Conservation (phyloP, 768 basidiomycete genomes). For the Boletus eberwhitei region DNA sequence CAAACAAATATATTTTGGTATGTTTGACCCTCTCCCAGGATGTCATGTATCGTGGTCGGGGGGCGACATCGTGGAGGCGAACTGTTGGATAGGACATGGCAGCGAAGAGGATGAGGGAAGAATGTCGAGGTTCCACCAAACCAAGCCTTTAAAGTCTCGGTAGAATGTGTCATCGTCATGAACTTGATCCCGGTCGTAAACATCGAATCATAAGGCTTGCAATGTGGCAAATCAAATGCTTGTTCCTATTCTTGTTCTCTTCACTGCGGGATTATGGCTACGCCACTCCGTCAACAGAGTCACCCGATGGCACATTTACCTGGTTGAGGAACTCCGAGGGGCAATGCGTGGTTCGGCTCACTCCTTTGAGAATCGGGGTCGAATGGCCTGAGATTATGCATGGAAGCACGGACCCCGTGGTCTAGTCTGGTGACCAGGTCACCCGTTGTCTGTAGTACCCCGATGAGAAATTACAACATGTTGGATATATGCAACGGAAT, state of each 20-base stretch:
- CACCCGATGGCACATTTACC: neutral
- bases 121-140: neutral
- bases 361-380: too few relatives aligned
- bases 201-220: neutral
- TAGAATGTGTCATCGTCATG: neutral
- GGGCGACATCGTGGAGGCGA: constrained; percentile 41
- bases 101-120: neutral
- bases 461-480: too few relatives aligned
- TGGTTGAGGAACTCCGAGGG: neutral
- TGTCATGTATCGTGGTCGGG: constrained; percentile 38
- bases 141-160: constrained; percentile 4
- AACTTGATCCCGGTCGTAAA: neutral
- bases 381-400: too few relatives aligned
- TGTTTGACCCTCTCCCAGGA: constrained; percentile 52
- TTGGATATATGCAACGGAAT: neutral
- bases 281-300: neutral
- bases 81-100: constrained; percentile 29
- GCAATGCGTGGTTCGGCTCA: too few relatives aligned
- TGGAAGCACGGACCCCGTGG: neutral
- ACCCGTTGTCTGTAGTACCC: too few relatives aligned
- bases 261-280: neutral
- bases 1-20: constrained; percentile 46
- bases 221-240: neutral
- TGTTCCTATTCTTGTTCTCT: neutral
- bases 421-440: neutral